Conservation (phyloP, 139 green algal species). For the Pseudopediastrum boryanum region DNA sequence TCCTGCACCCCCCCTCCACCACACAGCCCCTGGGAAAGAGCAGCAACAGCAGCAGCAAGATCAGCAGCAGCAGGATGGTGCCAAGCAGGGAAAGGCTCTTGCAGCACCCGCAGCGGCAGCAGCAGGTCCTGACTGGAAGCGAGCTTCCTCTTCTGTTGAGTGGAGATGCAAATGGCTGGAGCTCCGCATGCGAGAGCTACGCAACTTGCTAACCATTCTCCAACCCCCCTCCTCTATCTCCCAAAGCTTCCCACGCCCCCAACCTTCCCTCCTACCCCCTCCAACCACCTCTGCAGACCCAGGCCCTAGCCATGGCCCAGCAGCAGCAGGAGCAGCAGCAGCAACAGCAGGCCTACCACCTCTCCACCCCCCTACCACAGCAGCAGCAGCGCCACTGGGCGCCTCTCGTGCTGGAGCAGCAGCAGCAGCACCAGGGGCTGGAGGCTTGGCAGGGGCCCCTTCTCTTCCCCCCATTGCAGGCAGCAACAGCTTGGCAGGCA, state of each 20-base stretch:
- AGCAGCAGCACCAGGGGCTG: slow-evolving; percentile 2
- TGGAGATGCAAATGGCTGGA: slow-evolving; percentile 57
- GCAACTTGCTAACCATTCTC: slow-evolving; percentile 24
- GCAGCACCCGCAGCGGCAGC: not conserved
- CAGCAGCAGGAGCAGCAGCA: slow-evolving; percentile 6
- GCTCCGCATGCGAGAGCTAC: slow-evolving; percentile 52
- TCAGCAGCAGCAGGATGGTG: slow-evolving; percentile 19
- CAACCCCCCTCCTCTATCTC: not conserved
- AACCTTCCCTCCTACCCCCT: too few species aligned
- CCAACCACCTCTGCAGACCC: not conserved
- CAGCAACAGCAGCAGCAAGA: slow-evolving; percentile 17
- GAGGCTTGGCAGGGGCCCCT: not conserved
- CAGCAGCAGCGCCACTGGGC: not conserved
- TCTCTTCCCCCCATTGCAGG: not conserved
- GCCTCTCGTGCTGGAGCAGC: not conserved
- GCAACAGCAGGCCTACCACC: too few species aligned
- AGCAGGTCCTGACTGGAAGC: slow-evolving; percentile 38
- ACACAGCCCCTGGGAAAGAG: not conserved
- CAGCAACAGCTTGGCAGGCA: not conserved
- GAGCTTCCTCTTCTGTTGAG: slow-evolving; percentile 28
- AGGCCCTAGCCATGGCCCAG: too few species aligned
- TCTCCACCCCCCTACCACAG: too few species aligned
- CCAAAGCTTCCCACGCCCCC: too few species aligned
- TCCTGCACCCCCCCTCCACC: not conserved
- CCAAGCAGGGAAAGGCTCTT: not conserved